phyloP scores from a whole-genome alignment of 1,284 basidiomycete genomes.

The Ganoderma leucocontextum region DNA sequence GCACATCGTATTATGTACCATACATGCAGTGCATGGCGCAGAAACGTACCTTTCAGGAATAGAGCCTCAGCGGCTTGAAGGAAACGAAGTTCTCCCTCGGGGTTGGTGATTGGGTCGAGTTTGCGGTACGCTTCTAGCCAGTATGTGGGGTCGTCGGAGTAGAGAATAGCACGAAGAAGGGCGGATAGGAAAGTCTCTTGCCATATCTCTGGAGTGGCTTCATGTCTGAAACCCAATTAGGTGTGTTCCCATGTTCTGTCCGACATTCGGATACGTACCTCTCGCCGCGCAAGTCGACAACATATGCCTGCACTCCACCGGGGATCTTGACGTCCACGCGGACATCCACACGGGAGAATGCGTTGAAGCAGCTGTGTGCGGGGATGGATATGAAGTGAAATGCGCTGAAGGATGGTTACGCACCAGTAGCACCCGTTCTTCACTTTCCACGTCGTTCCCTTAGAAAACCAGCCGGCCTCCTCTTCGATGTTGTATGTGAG shows the following conservation, averaged over 20 bases:
- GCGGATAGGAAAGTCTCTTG: slow-evolving; percentile 98
- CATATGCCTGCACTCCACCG: slow-evolving; percentile 94
- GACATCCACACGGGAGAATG: slow-evolving; percentile 96
- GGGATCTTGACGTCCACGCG: slow-evolving; percentile 99
- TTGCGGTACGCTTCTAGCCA: slow-evolving; percentile 94
- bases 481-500: slow-evolving; percentile 96
- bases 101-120: slow-evolving; percentile 92
- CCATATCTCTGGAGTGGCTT: slow-evolving; percentile 94
- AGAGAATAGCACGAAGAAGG: slow-evolving; percentile 89
- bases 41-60: slow-evolving; percentile 82
- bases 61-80: slow-evolving; percentile 91
- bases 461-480: slow-evolving; percentile 91
- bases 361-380: slow-evolving; percentile 88
- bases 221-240: slow-evolving; percentile 65
- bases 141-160: slow-evolving; percentile 95
- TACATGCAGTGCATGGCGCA: neutral
- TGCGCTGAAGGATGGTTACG: slow-evolving; percentile 37
- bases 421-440: slow-evolving; percentile 95
- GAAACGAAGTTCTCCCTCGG: slow-evolving; percentile 91
- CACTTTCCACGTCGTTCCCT: slow-evolving; percentile 90
- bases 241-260: neutral
- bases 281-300: slow-evolving; percentile 94
- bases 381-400: neutral
- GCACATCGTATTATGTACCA: neutral
- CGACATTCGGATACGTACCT: slow-evolving; percentile 58